A percentile compares a stretch with the other conserved stretches of the same genome.
Conservation (phyloP, 768 basidiomycete genomes). For the Nidula microcarpa region DNA sequence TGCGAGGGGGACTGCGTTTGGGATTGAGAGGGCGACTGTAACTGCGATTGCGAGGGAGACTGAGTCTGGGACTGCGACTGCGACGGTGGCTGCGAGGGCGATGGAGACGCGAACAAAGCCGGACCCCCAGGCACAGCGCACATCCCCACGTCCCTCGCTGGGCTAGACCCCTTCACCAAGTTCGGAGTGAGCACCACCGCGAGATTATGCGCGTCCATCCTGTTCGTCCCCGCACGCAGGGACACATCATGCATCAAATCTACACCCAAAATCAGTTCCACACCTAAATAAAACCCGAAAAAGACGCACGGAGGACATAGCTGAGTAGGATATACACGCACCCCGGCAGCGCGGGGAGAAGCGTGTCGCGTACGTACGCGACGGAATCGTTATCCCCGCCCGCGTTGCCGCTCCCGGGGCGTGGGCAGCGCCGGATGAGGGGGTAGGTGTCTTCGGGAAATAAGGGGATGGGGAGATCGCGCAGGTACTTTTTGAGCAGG, state of each 20-base stretch:
- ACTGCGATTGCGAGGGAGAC: conserved; percentile 1
- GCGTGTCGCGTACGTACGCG: conserved; percentile 61
- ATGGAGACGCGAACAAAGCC: conserved; percentile 24
- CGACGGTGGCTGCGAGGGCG: conserved; percentile 4
- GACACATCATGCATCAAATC: conserved; percentile 82
- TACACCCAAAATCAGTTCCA: conserved; percentile 22
- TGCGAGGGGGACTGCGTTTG: conserved; percentile 1
- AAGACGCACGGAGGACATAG: conserved; percentile 55
- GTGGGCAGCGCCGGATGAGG: conserved; percentile 64
- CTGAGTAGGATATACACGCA: conserved; percentile 75
- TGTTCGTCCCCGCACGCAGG: conserved; percentile 58
- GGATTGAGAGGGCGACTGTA: conserved; percentile 1
- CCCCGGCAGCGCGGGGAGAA: conserved; percentile 66
- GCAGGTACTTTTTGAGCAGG: conserved; percentile 80
- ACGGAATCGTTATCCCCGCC: conserved; percentile 57
- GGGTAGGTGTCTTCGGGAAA: conserved; percentile 72
- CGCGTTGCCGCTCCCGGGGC: conserved; percentile 50
- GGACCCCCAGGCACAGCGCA: conserved; percentile 58
- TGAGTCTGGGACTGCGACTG: not conserved
- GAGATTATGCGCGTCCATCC: conserved; percentile 84
- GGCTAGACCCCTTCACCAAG: conserved; percentile 67
- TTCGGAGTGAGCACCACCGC: conserved; percentile 79
- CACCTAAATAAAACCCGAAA: not conserved
- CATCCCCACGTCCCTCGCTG: conserved; percentile 70
- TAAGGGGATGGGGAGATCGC: conserved; percentile 76